Evolutionary conservation across 495 filamentous ascomycete species (phyloP).

Genomic region (Sordaria brevicollis): DNA sequence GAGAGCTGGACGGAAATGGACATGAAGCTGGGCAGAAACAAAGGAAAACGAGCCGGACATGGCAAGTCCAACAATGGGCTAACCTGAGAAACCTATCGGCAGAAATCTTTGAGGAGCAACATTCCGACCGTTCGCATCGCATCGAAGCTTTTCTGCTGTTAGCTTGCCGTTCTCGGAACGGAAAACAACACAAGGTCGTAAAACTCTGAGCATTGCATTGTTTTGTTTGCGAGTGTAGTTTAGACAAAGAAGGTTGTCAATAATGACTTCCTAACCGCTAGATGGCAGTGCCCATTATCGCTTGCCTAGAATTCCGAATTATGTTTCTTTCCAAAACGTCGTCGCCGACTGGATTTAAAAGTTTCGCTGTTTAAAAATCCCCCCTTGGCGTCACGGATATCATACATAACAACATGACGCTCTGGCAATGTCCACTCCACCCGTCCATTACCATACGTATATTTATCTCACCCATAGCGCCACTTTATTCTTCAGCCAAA

Average conservation of each 20-base stretch:
- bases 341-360: background rate
- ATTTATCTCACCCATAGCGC: background rate
- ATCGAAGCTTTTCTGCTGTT: background rate
- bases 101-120: background rate
- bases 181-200: background rate
- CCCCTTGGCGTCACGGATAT: background rate
- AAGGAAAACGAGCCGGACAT: background rate
- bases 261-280: background rate
- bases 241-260: background rate
- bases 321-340: background rate
- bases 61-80: background rate
- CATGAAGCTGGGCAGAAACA: background rate
- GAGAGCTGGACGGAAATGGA: background rate
- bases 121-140: background rate
- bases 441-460: background rate
- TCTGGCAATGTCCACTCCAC: background rate
- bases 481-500: background rate
- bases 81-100: background rate
- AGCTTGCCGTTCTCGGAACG: background rate
- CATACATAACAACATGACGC: background rate
- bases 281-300: background rate
- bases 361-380: background rate
- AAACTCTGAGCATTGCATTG: background rate
- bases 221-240: background rate
- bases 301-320: background rate